phyloP scores from a whole-genome alignment of 805 yeast species.

The Candida railenensis region DNA sequence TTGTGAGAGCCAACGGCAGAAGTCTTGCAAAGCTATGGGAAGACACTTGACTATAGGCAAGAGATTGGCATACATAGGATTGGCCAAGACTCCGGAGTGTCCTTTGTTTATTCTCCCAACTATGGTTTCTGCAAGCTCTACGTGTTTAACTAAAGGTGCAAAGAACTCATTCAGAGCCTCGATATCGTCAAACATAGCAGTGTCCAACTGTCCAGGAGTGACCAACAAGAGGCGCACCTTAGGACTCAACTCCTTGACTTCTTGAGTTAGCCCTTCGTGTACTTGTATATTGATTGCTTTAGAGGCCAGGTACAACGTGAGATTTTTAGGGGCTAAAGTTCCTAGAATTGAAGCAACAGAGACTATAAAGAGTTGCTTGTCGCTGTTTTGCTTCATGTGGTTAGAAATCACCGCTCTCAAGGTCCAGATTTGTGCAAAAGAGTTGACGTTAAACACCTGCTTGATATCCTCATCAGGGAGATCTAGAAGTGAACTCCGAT shows the following conservation, averaged over 20 bases:
- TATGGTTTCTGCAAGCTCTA: constrained; percentile 34
- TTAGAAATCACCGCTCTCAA: constrained; percentile 18
- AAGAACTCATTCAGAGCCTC: constrained; percentile 38
- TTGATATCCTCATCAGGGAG: constrained; percentile 19
- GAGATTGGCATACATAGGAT: constrained; percentile 48
- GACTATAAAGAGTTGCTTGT: constrained; percentile 32
- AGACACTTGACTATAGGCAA: constrained; percentile 41
- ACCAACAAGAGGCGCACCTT: constrained; percentile 36
- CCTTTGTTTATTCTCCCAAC: constrained; percentile 34
- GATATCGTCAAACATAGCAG: constrained; percentile 50
- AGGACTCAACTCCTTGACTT: constrained; percentile 20
- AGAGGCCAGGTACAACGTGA: constrained; percentile 49
- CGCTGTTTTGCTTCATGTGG: constrained; percentile 13
- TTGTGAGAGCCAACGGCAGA: constrained; percentile 32
- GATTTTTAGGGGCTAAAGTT: constrained; percentile 45
- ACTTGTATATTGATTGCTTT: constrained; percentile 46
- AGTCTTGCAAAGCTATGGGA: constrained; percentile 39
- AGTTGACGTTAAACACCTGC: constrained; percentile 28
- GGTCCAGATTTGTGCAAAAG: constrained; percentile 29
- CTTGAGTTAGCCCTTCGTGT: constrained; percentile 46
- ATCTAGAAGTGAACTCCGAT: constrained; percentile 26
- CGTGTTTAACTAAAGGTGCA: constrained; percentile 47
- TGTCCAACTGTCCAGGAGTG: constrained; percentile 51
- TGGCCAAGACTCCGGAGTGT: constrained; percentile 39
- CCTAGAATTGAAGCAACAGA: constrained; percentile 50